Evolutionary conservation across 2,329 filamentous ascomycete species (phyloP).

Genomic region (Monilinia fructicola): DNA sequence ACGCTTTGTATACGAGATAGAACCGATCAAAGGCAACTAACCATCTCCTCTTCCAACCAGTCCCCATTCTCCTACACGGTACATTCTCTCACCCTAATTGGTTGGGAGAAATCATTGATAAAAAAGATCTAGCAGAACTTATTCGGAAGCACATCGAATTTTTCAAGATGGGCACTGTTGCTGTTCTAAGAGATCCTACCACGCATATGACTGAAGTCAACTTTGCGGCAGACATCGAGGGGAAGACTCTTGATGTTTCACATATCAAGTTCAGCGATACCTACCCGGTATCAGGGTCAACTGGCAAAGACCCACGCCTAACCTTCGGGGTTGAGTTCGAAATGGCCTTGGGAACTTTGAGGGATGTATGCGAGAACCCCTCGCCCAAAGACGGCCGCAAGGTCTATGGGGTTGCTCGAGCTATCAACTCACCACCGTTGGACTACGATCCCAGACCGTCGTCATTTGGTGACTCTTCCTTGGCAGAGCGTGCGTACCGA

Average conservation of each 20-base stretch:
- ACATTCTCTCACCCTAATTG: not conserved
- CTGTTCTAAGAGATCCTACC: not conserved
- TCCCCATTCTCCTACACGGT: not conserved
- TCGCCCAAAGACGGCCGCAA: not conserved
- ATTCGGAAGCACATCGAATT: not conserved
- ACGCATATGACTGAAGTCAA: slow-evolving; percentile 3
- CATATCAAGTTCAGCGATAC: not conserved
- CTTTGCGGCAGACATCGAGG: not conserved
- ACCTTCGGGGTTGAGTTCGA: slow-evolving; percentile 22
- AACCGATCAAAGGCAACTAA: not conserved
- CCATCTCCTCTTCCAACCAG: not conserved
- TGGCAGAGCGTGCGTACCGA: not conserved
- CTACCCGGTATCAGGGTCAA: slow-evolving; percentile 7
- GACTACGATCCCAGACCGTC: not conserved
- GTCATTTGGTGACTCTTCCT: not conserved
- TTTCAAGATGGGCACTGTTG: not conserved
- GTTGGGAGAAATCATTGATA: not conserved
- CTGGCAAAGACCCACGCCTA: slow-evolving; percentile 13
- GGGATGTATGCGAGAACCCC: slow-evolving; percentile 1
- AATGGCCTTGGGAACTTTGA: slow-evolving; percentile 15
- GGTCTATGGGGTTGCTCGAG: not conserved
- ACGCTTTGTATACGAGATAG: not conserved
- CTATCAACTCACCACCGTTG: not conserved
- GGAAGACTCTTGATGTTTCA: slow-evolving; percentile 7
- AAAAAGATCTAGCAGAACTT: not conserved